Evolutionary conservation across 345 rosid genomes (phyloP).

Genomic region (Moricandia arvensis): DNA sequence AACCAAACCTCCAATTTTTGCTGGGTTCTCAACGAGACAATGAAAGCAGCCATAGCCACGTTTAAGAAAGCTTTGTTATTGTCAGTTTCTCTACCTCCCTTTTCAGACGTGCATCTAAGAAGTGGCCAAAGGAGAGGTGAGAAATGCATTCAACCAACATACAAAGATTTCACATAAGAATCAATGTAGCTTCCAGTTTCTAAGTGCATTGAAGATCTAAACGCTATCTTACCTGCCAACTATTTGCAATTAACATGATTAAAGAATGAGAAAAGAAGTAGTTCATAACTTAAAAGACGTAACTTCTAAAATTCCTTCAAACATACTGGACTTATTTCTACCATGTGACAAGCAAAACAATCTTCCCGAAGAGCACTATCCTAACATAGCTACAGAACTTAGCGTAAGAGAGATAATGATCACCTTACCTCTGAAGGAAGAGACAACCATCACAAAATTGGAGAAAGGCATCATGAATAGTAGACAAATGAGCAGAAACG

Average conservation of each 20-base stretch:
- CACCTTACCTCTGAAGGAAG: conserved; percentile 51
- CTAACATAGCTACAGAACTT: not conserved
- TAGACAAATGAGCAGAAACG: conserved; percentile 43
- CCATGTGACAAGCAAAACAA: conserved; percentile 6
- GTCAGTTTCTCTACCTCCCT: conserved; percentile 46
- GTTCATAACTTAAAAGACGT: not conserved
- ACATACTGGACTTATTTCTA: not conserved
- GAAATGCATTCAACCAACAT: conserved; percentile 20
- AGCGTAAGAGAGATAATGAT: conserved; percentile 26
- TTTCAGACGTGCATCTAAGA: conserved; percentile 47
- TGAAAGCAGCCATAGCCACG: conserved; percentile 70
- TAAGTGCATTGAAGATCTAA: conserved; percentile 8
- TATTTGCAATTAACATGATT: conserved; percentile 5
- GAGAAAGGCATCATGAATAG: conserved; percentile 56
- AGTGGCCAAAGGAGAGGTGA: conserved; percentile 21
- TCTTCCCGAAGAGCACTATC: not conserved
- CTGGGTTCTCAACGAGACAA: conserved; percentile 57
- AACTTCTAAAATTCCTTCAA: not conserved
- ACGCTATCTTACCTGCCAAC: conserved; percentile 6
- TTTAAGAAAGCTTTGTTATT: conserved; percentile 47
- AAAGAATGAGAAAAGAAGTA: not conserved
- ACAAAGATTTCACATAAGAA: conserved; percentile 13
- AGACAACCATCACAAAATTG: conserved; percentile 53
- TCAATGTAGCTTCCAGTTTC: not conserved
- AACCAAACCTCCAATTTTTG: conserved; percentile 53